Evolutionary conservation across 805 yeast genomes (phyloP), one percentile per base, ranked within the genome.

Genomic region (Danielia oregonensis): DNA sequence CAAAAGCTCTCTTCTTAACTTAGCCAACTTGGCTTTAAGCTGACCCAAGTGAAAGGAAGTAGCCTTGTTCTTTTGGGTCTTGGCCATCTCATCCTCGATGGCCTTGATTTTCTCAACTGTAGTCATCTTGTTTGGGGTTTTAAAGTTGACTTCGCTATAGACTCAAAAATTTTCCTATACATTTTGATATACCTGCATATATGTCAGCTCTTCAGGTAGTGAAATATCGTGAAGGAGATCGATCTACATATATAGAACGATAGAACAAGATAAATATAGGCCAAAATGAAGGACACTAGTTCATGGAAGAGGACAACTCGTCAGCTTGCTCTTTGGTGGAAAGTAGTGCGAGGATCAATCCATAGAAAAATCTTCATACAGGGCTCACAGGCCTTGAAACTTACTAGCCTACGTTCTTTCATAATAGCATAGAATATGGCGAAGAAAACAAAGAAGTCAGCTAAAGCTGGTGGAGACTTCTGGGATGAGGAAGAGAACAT

Each of bases 31-130:
- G 36, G 98, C 98, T 64, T 94, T 93, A 46, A 93, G 72, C 68
- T 88, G 96, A 55, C 99, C 98, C 73, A 93, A 69, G 72, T 93
- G 99, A 68, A 85, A 91, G 47, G 93, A 86, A 3, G 99, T 93
- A 57, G 94, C 95, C 79, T 93, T 93, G 68, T 93, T 93, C 68
- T 91, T 93, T 60, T 93, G 99, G 54, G 99, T 93, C 54, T 75
- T 75, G 68, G 97, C 89, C 98, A 91, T 91, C 73, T 91, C 98
- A 65, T 84, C 93, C 65, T 91, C 97, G 70, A 89, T 85, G 67
- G 82, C 81, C 68, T 84, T 81, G 56, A 84, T 83, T 59, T 83
- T 74, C 46, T 69, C 74, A 19, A 67, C 75, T 5, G 74, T 68
- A 12, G 74, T 69, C 70, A 66, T 65, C 21, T 32, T 49, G 44